These are phyloP conservation scores for Piloderma croceum DNA, from an alignment of 768 basidiomycete species.

Conservation along the genomic window DNA sequence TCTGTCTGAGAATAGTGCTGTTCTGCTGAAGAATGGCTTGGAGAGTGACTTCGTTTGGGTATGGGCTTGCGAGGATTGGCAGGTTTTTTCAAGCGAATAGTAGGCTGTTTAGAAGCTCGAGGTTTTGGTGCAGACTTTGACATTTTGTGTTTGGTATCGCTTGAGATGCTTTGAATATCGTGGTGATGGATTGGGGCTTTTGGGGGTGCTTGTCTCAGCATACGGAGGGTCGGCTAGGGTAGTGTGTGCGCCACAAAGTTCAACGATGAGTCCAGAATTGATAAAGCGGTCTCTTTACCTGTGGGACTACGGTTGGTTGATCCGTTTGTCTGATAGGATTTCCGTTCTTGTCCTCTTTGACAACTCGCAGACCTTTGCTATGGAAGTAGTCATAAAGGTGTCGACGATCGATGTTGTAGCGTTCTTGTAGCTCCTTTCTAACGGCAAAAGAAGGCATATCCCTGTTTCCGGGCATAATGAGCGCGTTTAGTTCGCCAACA, in stretches of 20 bases:
- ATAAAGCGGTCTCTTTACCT: no score
- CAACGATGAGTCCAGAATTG: constrained; percentile 3
- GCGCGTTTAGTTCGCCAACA: constrained; percentile 66
- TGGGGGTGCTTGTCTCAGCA: constrained; percentile 21
- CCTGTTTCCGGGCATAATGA: constrained; percentile 57
- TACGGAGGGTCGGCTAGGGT: constrained; percentile 26
- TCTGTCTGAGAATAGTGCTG: no score
- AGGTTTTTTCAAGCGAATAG: no score
- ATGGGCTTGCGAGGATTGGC: no score
- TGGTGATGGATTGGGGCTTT: no score
- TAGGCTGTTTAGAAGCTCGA: no score
- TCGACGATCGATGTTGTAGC: constrained; percentile 63
- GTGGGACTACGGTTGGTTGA: no score
- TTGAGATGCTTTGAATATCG: no score
- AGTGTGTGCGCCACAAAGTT: constrained; percentile 4
- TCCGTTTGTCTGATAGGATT: constrained; percentile 41
- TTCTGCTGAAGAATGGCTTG: no score
- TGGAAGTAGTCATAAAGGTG: constrained; percentile 81
- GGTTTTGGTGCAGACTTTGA: no score
- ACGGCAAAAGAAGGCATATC: constrained; percentile 75
- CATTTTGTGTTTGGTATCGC: no score
- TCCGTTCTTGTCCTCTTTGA: constrained; percentile 58
- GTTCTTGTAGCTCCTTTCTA: constrained; percentile 65
- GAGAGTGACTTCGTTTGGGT: no score
- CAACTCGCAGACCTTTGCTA: constrained; percentile 51